Evolutionary conservation across 129 eudicot genomes (phyloP), one percentile per base, ranked within the genome.

Genomic region (Deinandra increscens): DNA sequence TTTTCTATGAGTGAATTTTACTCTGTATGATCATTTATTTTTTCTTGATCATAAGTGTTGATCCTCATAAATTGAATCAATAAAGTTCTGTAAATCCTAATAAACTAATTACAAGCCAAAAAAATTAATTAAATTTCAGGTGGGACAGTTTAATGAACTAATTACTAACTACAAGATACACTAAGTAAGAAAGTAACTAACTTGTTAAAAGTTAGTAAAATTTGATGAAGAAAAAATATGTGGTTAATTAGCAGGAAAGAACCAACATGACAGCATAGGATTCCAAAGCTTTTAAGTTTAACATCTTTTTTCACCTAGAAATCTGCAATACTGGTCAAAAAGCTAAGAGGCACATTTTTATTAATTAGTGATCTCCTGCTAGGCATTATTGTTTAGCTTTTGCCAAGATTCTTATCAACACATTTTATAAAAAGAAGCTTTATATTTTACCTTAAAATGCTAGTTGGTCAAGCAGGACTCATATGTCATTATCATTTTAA

Each of bases 341-440:
- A 90, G 94, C 75, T 59, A 85, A 79, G 80, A 84, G 72, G 60
- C 78, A 68, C 66, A 77, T 61, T 69, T 76, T 77, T 69, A 77
- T 80, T 81, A 73, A 78, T 81, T 84, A 81, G 81, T 85, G 66
- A 60, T 34, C 84, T 85, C 84, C 84, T 78, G 68, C 88, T 84
- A 84, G 64, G 78, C 87, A 82, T 91, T 88, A 86, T 90, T 84
- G 84, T 83, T 73, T 76, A 78, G 85, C 91, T 86, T 90, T 90
- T 87, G 80, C 71, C 84, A 88, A 90, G 97, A 90, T 90, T 90
- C 95, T 84, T 90, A 91, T 75, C 82, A 70, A 23, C 74, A 61
- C 81, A 77, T 69, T 79, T 76, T 71, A 77, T 87, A 83, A 79
- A 74, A 81, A 74, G 82, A 84, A 82, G 87, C 91, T 85, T 84